Evolutionary conservation across 208 protist species (phyloP), one percentile per base, ranked within the genome.

Genomic region (Leptomonas seymouri): DNA sequence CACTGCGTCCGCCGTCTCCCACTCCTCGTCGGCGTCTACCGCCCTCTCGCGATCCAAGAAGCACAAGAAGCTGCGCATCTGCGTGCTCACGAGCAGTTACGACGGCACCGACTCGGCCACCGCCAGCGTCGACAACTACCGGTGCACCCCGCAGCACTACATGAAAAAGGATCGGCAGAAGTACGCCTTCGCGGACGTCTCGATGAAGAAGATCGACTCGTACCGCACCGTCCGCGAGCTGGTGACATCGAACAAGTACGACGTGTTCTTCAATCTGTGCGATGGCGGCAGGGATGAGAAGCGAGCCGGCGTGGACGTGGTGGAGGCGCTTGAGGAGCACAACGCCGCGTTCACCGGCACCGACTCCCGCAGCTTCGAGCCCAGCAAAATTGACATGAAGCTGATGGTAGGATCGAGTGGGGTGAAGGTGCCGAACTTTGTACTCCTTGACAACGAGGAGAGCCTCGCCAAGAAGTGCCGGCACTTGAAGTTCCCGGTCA

Each of bases 311-410:
- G 73, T 91, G 16, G 91, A 94, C 54, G 91, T 96, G 28, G 82
- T 96, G 49, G 49, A 85, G 51, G 89, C 89, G 46, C 84, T 96
- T 34, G 89, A 96, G 71, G 87, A 93, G 70, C 77, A 91, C 61
- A 94, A 96, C 73, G 87, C 89, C 16, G 87, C 91, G 54, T 96
- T 94, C 76, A 96, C 91, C 28, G 91, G 91, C 28, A 87, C 89
- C 28, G 89, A 96, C 76, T 91, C 86, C 28, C 80, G 71, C 55
- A 86, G 87, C 70, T 96, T 93, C 67, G 91, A 96, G 67, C 91
- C 91, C 0, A 93, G 82, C 61, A 96, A 96, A 62, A 89, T 94
- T 67, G 87, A 90, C 61, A 96, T 96, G 91, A 96, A 96, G 76
- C 58, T 96, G 46, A 82, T 94, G 28, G 91, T 94, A 11, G 85